phyloP scores from a whole-genome alignment of 2,329 filamentous ascomycete species.

The Pezicula neosporulosa region DNA sequence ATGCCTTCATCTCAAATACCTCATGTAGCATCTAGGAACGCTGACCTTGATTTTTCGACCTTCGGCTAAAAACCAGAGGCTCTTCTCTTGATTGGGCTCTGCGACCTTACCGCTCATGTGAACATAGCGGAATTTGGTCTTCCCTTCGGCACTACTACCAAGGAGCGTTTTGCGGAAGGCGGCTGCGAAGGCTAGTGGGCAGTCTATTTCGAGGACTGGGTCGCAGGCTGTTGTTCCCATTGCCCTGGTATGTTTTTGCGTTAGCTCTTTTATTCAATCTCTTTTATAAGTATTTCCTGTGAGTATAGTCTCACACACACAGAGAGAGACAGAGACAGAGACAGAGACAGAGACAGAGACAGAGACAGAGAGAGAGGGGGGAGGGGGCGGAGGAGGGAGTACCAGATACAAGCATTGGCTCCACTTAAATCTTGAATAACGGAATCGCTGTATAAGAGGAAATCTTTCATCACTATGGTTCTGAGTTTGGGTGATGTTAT shows the following conservation, averaged over 20 bases:
- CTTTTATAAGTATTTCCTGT: not conserved
- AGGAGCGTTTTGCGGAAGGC: constrained; percentile 11
- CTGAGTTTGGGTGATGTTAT: constrained; percentile 4
- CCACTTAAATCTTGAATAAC: constrained; percentile 6
- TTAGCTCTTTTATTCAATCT: not conserved
- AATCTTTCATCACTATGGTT: constrained; percentile 43
- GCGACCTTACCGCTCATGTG: constrained; percentile 34
- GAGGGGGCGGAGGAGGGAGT: too few relatives aligned
- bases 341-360: too few relatives aligned
- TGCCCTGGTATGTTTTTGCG: not conserved
- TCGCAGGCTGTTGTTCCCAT: constrained; percentile 4
- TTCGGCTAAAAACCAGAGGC: constrained; percentile 32
- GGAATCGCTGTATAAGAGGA: constrained; percentile 39
- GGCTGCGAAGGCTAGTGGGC: not conserved
- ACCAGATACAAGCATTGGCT: constrained; percentile 17
- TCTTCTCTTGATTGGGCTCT: constrained; percentile 34
- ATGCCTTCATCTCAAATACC: too few relatives aligned
- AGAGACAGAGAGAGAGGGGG: too few relatives aligned
- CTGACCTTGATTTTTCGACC: constrained; percentile 23
- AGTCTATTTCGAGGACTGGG: constrained; percentile 3
- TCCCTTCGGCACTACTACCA: not conserved
- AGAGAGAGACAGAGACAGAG: too few relatives aligned
- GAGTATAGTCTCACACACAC: too few relatives aligned
- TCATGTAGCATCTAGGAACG: too few relatives aligned
- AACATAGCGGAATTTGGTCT: constrained; percentile 36